Evolutionary conservation across 805 yeast genomes (phyloP).

Genomic region (Huiozyma sinensis): DNA sequence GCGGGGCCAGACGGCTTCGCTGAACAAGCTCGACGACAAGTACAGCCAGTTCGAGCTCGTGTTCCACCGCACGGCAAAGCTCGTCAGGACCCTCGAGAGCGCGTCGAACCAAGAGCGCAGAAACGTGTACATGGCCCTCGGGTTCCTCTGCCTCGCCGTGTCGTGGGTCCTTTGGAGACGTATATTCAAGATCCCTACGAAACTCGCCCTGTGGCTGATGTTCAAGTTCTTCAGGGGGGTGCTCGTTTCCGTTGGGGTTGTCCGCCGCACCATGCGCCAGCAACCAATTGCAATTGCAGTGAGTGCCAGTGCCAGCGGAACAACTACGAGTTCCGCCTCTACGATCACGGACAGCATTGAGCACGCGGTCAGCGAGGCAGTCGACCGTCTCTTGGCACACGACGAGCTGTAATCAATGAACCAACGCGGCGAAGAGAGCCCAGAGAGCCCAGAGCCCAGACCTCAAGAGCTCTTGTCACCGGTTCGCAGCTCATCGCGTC

Average conservation of each 20-base stretch:
- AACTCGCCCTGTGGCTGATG: conserved; percentile 22
- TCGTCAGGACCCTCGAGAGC: conserved; percentile 23
- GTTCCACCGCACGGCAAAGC: conserved; percentile 19
- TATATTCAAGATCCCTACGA: conserved; percentile 25
- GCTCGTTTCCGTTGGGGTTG: conserved; percentile 19
- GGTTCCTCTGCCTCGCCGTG: conserved; percentile 20
- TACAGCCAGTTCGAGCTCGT: conserved; percentile 23
- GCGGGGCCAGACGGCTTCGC: conserved; percentile 22
- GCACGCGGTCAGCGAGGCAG: conserved; percentile 18
- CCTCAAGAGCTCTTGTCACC: neutral
- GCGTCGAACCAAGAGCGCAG: conserved; percentile 27
- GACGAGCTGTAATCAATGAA: conserved; percentile 10
- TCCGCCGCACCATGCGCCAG: conserved; percentile 2
- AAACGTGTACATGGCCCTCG: conserved; percentile 24
- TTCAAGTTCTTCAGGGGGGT: conserved; percentile 31
- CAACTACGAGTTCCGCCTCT: neutral
- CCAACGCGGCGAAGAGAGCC: too few relatives aligned
- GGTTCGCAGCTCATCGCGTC: neutral
- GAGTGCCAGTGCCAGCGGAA: neutral
- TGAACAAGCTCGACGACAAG: conserved; percentile 23
- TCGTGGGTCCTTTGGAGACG: conserved; percentile 30
- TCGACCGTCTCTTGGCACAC: conserved; percentile 17
- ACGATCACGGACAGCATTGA: conserved; percentile 5
- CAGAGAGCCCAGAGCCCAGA: too few relatives aligned
- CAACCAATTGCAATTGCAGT: neutral